Conservation (phyloP, 2,329 filamentous ascomycete genomes). For the Phoma herbarum region DNA sequence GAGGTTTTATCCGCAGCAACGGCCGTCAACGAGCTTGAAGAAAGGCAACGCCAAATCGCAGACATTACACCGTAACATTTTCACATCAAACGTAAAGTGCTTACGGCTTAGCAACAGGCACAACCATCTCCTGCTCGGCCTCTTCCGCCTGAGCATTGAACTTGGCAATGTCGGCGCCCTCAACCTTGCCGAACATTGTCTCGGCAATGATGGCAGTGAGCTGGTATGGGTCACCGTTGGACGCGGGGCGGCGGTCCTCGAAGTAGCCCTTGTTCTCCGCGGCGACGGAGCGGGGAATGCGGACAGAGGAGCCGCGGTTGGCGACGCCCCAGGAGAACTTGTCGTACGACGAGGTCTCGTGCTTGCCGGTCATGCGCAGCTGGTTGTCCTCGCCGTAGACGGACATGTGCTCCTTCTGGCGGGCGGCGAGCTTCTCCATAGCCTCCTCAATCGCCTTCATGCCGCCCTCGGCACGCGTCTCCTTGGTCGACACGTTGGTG, state of each 20-base stretch:
- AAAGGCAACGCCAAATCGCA: constrained; percentile 19
- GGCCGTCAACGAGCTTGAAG: neutral
- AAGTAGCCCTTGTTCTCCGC: constrained; percentile 96
- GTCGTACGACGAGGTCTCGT: constrained; percentile 95
- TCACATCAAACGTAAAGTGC: neutral
- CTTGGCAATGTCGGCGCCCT: constrained; percentile 57
- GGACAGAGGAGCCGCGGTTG: constrained; percentile 93
- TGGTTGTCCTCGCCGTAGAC: constrained; percentile 98
- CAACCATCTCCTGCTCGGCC: constrained; percentile 48
- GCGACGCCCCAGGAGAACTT: constrained; percentile 93
- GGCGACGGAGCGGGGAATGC: constrained; percentile 85
- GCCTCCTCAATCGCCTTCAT: constrained; percentile 91
- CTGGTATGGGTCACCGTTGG: constrained; percentile 88
- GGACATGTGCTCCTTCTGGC: constrained; percentile 71
- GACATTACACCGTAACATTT: constrained; percentile 5
- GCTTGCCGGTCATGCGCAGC: constrained; percentile 86
- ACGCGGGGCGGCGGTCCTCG: constrained; percentile 73
- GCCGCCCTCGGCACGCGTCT: constrained; percentile 89
- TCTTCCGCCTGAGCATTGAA: constrained; percentile 48
- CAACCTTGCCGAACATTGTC: constrained; percentile 64
- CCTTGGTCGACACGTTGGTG: constrained; percentile 90
- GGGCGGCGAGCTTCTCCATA: constrained; percentile 65
- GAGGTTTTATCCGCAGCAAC: constrained; percentile 5
- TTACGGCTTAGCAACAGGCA: constrained; percentile 42
- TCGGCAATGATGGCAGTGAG: constrained; percentile 83